phyloP scores from a whole-genome alignment of 768 basidiomycete genomes.

The Mycena galericulata region DNA sequence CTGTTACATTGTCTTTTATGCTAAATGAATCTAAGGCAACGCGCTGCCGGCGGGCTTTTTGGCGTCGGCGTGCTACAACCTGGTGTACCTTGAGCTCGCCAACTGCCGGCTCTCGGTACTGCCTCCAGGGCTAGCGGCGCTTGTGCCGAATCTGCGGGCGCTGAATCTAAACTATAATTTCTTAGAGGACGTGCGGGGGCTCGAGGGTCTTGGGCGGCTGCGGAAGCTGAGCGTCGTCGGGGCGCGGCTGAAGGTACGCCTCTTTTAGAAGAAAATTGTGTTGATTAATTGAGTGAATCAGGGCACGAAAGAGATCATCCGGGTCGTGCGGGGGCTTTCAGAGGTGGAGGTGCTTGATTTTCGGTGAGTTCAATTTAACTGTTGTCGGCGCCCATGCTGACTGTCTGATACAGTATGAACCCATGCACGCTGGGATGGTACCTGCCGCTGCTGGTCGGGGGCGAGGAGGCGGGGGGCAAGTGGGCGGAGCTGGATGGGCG shows the following conservation, averaged over 20 bases:
- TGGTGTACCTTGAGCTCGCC: slow-evolving; percentile 93
- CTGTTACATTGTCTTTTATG: neutral
- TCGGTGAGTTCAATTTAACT: slow-evolving; percentile 66
- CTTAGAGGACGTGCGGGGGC: slow-evolving; percentile 74
- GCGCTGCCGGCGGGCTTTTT: slow-evolving; percentile 71
- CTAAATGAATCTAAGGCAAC: slow-evolving; percentile 66
- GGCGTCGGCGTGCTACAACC: slow-evolving; percentile 84
- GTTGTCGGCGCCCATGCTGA: slow-evolving; percentile 7
- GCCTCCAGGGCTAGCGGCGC: slow-evolving; percentile 71
- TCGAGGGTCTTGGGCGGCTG: slow-evolving; percentile 81
- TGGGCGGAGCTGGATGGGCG: slow-evolving; percentile 88
- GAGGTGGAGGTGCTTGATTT: slow-evolving; percentile 93
- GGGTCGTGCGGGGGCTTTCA: slow-evolving; percentile 74
- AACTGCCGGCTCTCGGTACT: slow-evolving; percentile 83
- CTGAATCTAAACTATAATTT: slow-evolving; percentile 99
- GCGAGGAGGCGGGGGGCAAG: slow-evolving; percentile 45
- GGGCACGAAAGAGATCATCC: slow-evolving; percentile 79
- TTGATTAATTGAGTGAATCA: neutral
- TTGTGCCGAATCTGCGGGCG: slow-evolving; percentile 88
- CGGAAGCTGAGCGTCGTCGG: slow-evolving; percentile 91
- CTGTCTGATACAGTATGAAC: slow-evolving; percentile 76
- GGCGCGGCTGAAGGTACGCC: slow-evolving; percentile 67
- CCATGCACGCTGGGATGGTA: slow-evolving; percentile 98
- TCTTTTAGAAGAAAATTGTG: neutral
- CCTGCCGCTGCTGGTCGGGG: slow-evolving; percentile 80